Percentiles rank a stretch among this genome's conserved stretches.
These are phyloP conservation scores for Circinella umbellata DNA, from an alignment of 371 early-diverging fungal genomes.

Conservation along the genomic window DNA sequence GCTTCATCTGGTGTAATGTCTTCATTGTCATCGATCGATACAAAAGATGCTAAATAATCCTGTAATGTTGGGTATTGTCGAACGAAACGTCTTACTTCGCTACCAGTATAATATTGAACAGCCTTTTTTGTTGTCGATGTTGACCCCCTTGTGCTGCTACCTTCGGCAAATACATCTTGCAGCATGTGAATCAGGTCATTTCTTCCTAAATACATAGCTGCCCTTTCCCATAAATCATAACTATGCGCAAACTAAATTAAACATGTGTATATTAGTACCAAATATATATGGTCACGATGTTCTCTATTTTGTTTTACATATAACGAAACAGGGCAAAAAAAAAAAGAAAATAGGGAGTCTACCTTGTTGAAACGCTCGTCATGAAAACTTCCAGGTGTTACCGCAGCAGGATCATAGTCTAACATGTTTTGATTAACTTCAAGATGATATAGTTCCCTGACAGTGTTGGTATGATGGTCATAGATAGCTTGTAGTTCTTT, in stretches of 20 bases:
- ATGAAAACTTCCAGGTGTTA: constrained; percentile 23
- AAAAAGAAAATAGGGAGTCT: background rate
- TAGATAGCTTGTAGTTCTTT: constrained; percentile 46
- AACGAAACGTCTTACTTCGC: constrained; percentile 34
- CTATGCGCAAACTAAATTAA: background rate
- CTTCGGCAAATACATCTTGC: constrained; percentile 13
- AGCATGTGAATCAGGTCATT: constrained; percentile 1
- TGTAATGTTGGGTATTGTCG: constrained; percentile 45
- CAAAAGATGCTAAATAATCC: constrained; percentile 63
- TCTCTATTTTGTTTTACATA: too few species aligned
- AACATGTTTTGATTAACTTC: constrained; percentile 59
- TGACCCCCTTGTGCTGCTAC: background rate
- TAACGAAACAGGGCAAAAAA: background rate
- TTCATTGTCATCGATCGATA: constrained; percentile 57
- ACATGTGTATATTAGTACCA: background rate
- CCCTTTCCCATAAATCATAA: constrained; percentile 15
- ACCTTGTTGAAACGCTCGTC: constrained; percentile 61
- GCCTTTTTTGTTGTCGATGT: background rate
- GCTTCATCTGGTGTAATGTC: constrained; percentile 60
- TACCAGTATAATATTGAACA: constrained; percentile 25
- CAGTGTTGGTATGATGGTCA: constrained; percentile 53
- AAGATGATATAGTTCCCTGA: constrained; percentile 64
- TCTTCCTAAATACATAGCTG: background rate
- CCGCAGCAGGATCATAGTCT: constrained; percentile 51
- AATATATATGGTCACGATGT: too few species aligned